Conservation (phyloP, 805 yeast genomes). For the Lipomyces mesembrius region DNA sequence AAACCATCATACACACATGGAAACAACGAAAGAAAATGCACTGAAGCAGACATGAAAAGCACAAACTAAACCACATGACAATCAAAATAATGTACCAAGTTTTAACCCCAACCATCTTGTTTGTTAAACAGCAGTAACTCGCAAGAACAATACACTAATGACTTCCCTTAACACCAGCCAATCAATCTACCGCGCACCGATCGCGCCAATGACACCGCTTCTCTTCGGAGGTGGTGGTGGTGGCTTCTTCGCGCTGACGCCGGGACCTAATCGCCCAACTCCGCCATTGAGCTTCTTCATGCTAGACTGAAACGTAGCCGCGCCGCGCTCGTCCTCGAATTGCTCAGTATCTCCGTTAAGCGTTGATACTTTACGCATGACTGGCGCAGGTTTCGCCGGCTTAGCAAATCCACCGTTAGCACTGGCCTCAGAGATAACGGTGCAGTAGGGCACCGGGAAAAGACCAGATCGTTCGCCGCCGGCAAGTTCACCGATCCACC, state of each 20-base stretch:
- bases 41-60: not conserved
- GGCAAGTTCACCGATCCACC: slow-evolving; percentile 38
- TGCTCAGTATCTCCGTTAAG: slow-evolving; percentile 14
- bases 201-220: slow-evolving; percentile 32
- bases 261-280: slow-evolving; percentile 17
- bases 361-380: slow-evolving; percentile 17
- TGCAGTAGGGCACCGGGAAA: slow-evolving; percentile 38
- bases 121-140: not conserved
- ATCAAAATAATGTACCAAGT: slow-evolving; percentile 4
- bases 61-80: slow-evolving; percentile 1
- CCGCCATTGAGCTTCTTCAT: slow-evolving; percentile 30
- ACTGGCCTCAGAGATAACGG: slow-evolving; percentile 35
- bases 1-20: not conserved
- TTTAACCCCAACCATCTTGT: not conserved
- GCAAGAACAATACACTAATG: not conserved
- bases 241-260: slow-evolving; percentile 28
- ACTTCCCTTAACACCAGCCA: not conserved
- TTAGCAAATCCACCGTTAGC: slow-evolving; percentile 19
- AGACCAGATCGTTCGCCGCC: slow-evolving; percentile 33
- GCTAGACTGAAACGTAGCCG: slow-evolving; percentile 33
- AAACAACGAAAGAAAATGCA: slow-evolving; percentile 2
- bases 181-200: slow-evolving; percentile 24
- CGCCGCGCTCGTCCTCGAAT: slow-evolving; percentile 6
- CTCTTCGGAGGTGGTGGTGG: slow-evolving; percentile 38
- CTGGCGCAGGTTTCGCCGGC: slow-evolving; percentile 24